Evolutionary conservation across 106 monocot genomes (phyloP).

Genomic region (Chionographis japonica): DNA sequence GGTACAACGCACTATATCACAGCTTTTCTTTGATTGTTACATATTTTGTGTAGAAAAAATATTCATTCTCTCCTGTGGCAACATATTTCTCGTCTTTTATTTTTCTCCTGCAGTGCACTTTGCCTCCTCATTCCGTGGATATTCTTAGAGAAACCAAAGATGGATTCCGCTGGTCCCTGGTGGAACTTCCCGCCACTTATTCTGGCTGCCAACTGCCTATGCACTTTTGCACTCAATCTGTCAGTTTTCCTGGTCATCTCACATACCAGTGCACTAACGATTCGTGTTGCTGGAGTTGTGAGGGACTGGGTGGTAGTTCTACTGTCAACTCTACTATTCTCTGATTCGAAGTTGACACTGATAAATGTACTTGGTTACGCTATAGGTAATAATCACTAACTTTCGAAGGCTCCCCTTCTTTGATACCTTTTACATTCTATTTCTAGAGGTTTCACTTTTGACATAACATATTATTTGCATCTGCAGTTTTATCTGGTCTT

Average conservation of each 20-base stretch:
- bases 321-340: conserved; percentile 65
- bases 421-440: neutral
- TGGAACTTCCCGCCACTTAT: conserved; percentile 78
- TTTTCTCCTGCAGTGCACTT: conserved; percentile 61
- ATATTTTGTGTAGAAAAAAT: neutral
- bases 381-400: conserved; percentile 49
- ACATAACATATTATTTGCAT: too few species aligned
- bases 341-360: conserved; percentile 74
- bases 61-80: neutral
- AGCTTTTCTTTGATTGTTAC: neutral
- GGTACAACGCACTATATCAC: conserved; percentile 29
- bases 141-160: conserved; percentile 91
- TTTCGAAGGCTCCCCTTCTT: neutral
- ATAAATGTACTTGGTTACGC: conserved; percentile 89
- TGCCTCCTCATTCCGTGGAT: conserved; percentile 94
- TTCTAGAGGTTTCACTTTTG: too few species aligned
- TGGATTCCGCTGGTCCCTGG: conserved; percentile 70
- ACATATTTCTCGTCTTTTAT: neutral
- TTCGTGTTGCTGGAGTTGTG: conserved; percentile 96
- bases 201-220: conserved; percentile 76
- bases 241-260: conserved; percentile 95
- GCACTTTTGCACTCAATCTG: conserved; percentile 90
- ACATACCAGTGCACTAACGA: conserved; percentile 87
- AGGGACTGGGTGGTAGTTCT: conserved; percentile 95
- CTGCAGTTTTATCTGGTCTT: too few species aligned